Base-by-base conservation (phyloP, 352 stramenopile genomes). In the Pythium periplocum region DNA sequence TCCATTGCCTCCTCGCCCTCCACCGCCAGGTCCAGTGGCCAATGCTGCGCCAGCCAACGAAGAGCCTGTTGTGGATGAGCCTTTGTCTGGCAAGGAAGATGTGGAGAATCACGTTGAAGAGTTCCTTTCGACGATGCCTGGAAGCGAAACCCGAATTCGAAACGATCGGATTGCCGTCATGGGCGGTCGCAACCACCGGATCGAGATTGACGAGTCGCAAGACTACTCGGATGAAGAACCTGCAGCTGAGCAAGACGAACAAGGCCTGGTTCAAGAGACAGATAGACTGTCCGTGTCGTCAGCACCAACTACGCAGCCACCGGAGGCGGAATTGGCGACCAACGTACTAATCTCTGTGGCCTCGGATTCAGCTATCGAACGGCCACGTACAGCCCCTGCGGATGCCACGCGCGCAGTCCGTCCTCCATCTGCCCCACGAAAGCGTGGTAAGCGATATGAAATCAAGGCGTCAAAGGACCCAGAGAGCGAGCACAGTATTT, bases 91-190 rank as follows among this genome's bases (percentile, higher is more conserved):
- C 17, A 72, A 71, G 33, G 75, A 78, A 48, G 61, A 71, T 41
- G 62, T 51, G 9, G 73, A 77, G 34, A 57, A 74, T 26, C 64
- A 86, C 40, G 75, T 91, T 66, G 78, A 95, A 71, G 62, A 78
- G 41, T 80, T 90, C 57, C 67, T 96, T 53, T 71, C 83, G 60
- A 82, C 71, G 30, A 86, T 98, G 69, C 90, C 87, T 41, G 86
- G 92, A 35, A 96, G 75, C 40, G 93, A 98, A 70, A 83, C 73
- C 41, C 91, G 90, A 43, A 97, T 97, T 42, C 90, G 90, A 48
- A 96, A 96, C 57, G 80, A 73, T 36, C 66, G 81, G 17, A 94
- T 97, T 55, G 96, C 93, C 41, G 83, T 98, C 7, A 87, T 98
- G 75, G 91, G 93, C 41, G 93, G 93, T 31, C 76, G 93, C 61